Percentiles rank a stretch among this genome's conserved stretches.
phyloP scores from a whole-genome alignment of 495 filamentous ascomycete genomes.

The Trichocladium antarcticum region DNA sequence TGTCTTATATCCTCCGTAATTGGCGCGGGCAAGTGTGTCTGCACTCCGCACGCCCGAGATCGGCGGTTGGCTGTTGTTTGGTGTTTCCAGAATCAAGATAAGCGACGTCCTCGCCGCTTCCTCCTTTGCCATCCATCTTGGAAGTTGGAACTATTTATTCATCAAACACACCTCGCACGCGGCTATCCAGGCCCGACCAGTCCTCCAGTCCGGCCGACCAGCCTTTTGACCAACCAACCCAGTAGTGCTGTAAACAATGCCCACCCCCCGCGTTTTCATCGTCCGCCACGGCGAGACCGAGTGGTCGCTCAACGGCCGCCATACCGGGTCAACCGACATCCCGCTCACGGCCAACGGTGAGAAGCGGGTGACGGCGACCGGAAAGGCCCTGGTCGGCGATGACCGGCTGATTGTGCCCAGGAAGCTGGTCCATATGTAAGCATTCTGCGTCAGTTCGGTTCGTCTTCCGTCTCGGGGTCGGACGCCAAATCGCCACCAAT shows the following conservation, averaged over 20 bases:
- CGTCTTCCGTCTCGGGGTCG: neutral
- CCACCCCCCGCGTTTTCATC: slow-evolving; percentile 77
- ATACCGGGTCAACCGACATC: slow-evolving; percentile 81
- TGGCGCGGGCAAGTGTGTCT: too few species aligned
- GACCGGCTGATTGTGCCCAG: slow-evolving; percentile 77
- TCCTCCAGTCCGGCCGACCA: neutral
- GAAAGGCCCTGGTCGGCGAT: slow-evolving; percentile 68
- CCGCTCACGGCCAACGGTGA: slow-evolving; percentile 80
- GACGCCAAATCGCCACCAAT: neutral
- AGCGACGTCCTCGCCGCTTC: neutral
- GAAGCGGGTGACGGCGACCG: slow-evolving; percentile 69
- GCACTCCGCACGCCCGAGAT: too few species aligned
- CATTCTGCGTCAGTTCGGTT: slow-evolving; percentile 8
- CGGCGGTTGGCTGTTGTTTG: too few species aligned
- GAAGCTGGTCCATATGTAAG: slow-evolving; percentile 64
- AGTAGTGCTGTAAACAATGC: slow-evolving; percentile 21
- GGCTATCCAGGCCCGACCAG: neutral
- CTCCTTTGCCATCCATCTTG: neutral
- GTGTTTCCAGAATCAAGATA: too few species aligned
- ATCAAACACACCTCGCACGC: too few species aligned
- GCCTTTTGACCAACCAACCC: neutral
- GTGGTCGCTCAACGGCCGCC: slow-evolving; percentile 89
- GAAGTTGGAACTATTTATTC: too few species aligned
- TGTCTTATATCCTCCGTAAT: too few species aligned
- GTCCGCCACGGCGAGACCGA: slow-evolving; percentile 90